Base-by-base conservation (phyloP, 257 asterid species). In the Penstemon newberryi region DNA sequence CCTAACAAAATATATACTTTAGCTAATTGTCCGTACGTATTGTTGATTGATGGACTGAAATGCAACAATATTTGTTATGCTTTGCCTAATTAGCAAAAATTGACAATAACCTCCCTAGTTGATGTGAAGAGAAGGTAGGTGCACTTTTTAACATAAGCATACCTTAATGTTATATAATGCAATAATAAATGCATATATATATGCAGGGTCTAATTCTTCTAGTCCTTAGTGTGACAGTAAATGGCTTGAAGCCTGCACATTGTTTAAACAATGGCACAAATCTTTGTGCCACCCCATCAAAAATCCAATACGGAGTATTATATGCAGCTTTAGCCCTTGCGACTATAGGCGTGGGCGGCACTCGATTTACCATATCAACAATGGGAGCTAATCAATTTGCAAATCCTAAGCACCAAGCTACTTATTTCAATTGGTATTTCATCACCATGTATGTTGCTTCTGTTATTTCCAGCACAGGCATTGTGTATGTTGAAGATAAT, bases 371-470 rank as follows among this genome's bases (percentile, higher is more conserved):
- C 12, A 8, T 78, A 5, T 80, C 77, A 11, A 78, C 92, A 9
- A 78, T 81, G 68, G 87, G 89, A 19, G 92, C 92, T 5, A 68
- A 82, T 10, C 89, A 86, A 70, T 54, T 81, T 18, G 39, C 71
- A 0, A 69, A 63, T 5, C 74, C 75, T 39, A 66, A 64, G 7
- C 77, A 79, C 12, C 85, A 76, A 13, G 67, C 71, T 1, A 69
- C 69, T 51, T 83, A 59, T 39, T 86, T 86, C 47, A 80, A 80
- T 18, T 81, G 87, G 86, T 86, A 19, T 56, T 81, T 86, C 62
- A 60, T 69, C 71, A 67, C 78, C 11, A 10, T 65, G 13, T 79
- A 83, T 13, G 3, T 50, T 2, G 54, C 76, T 33, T 4, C 67
- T 3, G 49, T 81, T 15, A 4, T 78, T 46, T 55, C 80, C 0